Conservation (phyloP, 2,329 filamentous ascomycete species). For the Penicillium brasilianum region DNA sequence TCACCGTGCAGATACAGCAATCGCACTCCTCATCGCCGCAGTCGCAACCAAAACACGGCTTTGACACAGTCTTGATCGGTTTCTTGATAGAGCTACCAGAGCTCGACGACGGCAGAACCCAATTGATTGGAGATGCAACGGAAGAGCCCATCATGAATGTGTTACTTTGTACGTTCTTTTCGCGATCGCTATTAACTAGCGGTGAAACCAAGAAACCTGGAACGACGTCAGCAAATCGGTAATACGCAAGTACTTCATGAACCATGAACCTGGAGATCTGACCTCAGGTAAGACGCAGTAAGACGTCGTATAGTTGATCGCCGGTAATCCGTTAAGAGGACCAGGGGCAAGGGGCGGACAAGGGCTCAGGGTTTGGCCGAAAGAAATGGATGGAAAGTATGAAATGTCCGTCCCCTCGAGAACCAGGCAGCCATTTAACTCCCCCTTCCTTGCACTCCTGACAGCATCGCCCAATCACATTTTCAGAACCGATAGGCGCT, state of each 20-base stretch:
- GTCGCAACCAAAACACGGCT: constrained; percentile 50
- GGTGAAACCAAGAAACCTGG: constrained; percentile 1
- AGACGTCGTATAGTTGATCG: background rate
- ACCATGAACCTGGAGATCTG: background rate
- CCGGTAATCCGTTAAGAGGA: background rate
- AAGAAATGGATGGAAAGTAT: background rate
- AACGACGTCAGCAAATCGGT: constrained; percentile 2
- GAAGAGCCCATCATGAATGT: constrained; percentile 23
- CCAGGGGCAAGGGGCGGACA: background rate
- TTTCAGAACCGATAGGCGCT: background rate
- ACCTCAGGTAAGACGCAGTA: constrained; percentile 1
- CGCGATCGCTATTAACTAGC: background rate
- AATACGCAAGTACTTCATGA: background rate
- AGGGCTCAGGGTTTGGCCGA: background rate
- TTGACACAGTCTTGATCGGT: constrained; percentile 46
- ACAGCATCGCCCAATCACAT: background rate
- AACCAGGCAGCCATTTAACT: constrained; percentile 5
- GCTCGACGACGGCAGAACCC: constrained; percentile 41
- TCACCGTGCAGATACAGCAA: constrained; percentile 48
- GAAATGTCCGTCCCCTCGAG: background rate
- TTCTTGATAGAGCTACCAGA: constrained; percentile 44
- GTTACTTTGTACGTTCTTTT: background rate
- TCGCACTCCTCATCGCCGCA: constrained; percentile 50
- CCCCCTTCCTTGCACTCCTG: background rate
- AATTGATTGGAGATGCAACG: constrained; percentile 36